phyloP scores from a whole-genome alignment of 257 asterid species.

The Nicotiana undulata region DNA sequence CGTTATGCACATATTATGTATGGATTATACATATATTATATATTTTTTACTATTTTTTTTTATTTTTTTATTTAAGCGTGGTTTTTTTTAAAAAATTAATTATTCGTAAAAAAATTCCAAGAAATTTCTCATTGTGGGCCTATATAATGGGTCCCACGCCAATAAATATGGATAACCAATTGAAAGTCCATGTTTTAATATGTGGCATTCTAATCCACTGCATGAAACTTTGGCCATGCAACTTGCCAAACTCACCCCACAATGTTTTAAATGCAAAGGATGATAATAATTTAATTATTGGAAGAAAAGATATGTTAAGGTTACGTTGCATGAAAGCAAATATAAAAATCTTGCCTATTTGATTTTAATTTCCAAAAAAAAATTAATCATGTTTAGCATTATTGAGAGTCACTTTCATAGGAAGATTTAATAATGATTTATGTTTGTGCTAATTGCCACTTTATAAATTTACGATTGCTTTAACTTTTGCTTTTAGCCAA shows the following conservation, averaged over 20 bases:
- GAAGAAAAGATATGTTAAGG: not conserved
- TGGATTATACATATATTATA: too few relatives aligned
- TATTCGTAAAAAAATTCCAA: too few relatives aligned
- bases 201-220: constrained; percentile 23
- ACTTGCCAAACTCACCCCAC: not conserved
- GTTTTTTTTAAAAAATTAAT: too few relatives aligned
- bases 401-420: not conserved
- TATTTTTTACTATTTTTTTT: too few relatives aligned
- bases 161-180: constrained; percentile 1
- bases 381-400: not conserved
- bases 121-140: too few relatives aligned
- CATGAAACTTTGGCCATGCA: not conserved
- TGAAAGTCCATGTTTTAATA: not conserved
- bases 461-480: not conserved
- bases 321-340: constrained; percentile 16
- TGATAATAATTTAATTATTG: not conserved
- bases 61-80: too few relatives aligned
- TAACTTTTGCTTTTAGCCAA: not conserved
- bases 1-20: too few relatives aligned
- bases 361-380: not conserved
- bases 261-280: not conserved
- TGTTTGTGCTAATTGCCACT: not conserved
- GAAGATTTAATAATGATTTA: not conserved
- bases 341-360: not conserved
- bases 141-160: not conserved